phyloP scores from a whole-genome alignment of 257 asterid species.

The Solanum rostratum region DNA sequence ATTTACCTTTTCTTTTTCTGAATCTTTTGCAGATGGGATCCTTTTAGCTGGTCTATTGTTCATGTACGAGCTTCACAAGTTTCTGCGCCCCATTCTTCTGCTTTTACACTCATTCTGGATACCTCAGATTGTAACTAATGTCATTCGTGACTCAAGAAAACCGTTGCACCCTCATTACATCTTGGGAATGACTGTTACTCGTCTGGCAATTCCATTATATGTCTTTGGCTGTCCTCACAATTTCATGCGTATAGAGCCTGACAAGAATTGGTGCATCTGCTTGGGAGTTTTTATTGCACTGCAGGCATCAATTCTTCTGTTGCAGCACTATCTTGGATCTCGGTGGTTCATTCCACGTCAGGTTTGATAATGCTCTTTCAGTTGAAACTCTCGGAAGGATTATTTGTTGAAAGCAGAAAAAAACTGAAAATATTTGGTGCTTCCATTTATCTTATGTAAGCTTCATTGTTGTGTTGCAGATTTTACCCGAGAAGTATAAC shows the following conservation, averaged over 20 bases:
- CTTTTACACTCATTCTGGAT: constrained; percentile 91
- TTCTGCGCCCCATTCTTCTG: constrained; percentile 56
- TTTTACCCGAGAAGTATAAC: constrained; percentile 88
- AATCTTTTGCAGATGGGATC: constrained; percentile 71
- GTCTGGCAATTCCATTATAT: constrained; percentile 74
- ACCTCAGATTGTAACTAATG: constrained; percentile 75
- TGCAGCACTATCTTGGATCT: constrained; percentile 89
- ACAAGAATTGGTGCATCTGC: constrained; percentile 59
- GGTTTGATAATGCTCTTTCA: constrained; percentile 22
- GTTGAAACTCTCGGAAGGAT: neutral
- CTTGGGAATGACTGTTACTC: constrained; percentile 76
- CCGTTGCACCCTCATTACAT: constrained; percentile 94
- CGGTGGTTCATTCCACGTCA: constrained; percentile 93
- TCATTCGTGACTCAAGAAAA: constrained; percentile 83
- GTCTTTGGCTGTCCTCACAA: constrained; percentile 86
- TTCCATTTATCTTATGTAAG: neutral
- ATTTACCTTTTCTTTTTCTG: neutral
- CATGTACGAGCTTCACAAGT: constrained; percentile 86
- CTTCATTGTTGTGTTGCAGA: constrained; percentile 27
- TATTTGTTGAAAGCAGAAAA: neutral
- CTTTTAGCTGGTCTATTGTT: constrained; percentile 78
- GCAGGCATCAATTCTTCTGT: constrained; percentile 70
- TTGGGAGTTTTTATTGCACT: constrained; percentile 57
- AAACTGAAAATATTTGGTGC: neutral
- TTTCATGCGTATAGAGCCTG: constrained; percentile 86